Evolutionary conservation across 1,284 basidiomycete species (phyloP), one percentile per base, ranked within the genome.

Genomic region (Ganoderma lingzhi): DNA sequence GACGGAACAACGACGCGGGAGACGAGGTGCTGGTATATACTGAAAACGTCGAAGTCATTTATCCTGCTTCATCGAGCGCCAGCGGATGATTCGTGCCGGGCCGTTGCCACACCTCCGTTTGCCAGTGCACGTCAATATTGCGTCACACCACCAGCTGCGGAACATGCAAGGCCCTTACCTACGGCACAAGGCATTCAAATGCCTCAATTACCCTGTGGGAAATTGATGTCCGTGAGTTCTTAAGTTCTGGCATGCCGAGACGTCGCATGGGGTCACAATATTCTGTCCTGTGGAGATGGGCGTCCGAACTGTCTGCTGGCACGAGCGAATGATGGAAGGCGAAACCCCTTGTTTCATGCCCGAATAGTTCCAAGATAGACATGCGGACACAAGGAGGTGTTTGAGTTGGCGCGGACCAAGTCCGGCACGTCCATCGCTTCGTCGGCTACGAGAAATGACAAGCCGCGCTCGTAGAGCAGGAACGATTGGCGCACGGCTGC

Each of bases 301-400:
- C 42, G 37, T 61, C 62, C 66, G 67, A 70, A 48, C 70, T 68
- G 8, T 48, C 70, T 68, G 8, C 56, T 62, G n/a, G 68, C 28
- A 44, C 60, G 58, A 63, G 62, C 56, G 35, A 65, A 71, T 68
- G 66, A 66, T 58, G 56, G 48, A 41, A 51, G 72, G 59, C 35
- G 35, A 55, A 59, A 58, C 51, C 58, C 56, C 42, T 63, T 51
- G 67, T 51, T 62, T 76, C 82, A 73, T 72, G 83, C 83, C 84
- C 82, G 80, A 84, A 85, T 2, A 79, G 79, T 73, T 84, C 81
- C 28, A 85, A 82, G 63, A 82, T 77, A 39, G 82, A 82, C 76
- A 79, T 19, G 79, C 75, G 37, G 74, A 65, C 23, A 71, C 74
- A 44, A 81, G 72, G 28, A 81, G 72, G 28, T 72, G 61, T 76